Base-by-base conservation (phyloP, 768 basidiomycete genomes). In the Termitomyces sp. region DNA sequence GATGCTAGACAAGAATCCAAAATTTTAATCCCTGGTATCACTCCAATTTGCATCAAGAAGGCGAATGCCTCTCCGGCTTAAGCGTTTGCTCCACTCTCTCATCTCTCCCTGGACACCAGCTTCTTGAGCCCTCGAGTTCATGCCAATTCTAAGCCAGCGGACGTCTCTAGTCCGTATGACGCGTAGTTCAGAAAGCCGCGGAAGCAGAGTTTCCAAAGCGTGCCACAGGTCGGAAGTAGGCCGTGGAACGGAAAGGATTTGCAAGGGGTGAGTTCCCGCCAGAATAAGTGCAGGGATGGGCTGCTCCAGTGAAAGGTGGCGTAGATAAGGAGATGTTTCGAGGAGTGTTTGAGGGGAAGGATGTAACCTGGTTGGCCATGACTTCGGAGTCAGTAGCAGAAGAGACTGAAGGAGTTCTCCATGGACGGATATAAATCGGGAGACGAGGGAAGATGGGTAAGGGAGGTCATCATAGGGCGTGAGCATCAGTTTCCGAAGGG, bases 101-200 rank as follows among this genome's bases (percentile, higher is more conserved):
- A 93, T 85, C 67, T 90, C 87, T 42, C 89, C 91, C 69, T 91
- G 90, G 14, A 90, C 79, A 8, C 91, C 91, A 7, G 90, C 80
- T 59, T 79, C 83, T 60, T 81, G 83, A 25, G 91, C 91, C 57
- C 78, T 75, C 0, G 70, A 71, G 8, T 79, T 83, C 68, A 91
- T 78, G 0, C 88, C 90, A 51, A 77, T 78, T 53, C 84, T 72
- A 35, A 92, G 69, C 89, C 90, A 92, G 32, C 82, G 81, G 17
- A 89, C 78, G 61, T 91, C 88, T 57, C 88, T 74, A 16, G 79
- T 75, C 16, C 86, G 79, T 19, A 93, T 71, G 8, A 79, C 76
- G 41, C 72, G 66, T 23, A 93, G 74, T 12, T 72, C 64, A 0
- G 88, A 87, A 19, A 91, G 68, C 3, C 68, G 73, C 5, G 82